These are phyloP conservation scores for Polychaeton citri DNA, from an alignment of 2,329 filamentous ascomycete species.

Conservation along the genomic window DNA sequence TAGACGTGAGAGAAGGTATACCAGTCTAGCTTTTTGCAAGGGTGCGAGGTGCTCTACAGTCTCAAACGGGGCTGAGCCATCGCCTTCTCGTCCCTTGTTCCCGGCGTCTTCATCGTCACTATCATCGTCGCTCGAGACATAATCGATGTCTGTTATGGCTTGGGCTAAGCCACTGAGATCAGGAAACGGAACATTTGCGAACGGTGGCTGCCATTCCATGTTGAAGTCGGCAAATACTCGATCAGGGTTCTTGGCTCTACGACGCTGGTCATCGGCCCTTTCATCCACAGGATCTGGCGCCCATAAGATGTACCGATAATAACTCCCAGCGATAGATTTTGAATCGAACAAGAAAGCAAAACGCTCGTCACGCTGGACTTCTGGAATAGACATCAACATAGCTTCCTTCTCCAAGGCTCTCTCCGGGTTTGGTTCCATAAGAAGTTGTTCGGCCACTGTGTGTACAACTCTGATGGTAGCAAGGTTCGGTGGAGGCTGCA, in stretches of 20 bases:
- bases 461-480: slow-evolving; percentile 74
- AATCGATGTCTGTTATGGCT: slow-evolving; percentile 71
- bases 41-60: slow-evolving; percentile 58
- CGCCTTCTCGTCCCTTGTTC: slow-evolving; percentile 24
- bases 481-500: slow-evolving; percentile 64
- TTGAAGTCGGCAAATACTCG: slow-evolving; percentile 57
- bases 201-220: slow-evolving; percentile 64
- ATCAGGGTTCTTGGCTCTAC: slow-evolving; percentile 23
- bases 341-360: slow-evolving; percentile 94
- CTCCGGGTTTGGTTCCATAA: slow-evolving; percentile 41
- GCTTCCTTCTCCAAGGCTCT: slow-evolving; percentile 76
- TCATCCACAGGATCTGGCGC: slow-evolving; percentile 33
- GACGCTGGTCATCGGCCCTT: slow-evolving; percentile 20
- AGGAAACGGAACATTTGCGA: slow-evolving; percentile 54
- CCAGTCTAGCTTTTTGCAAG: slow-evolving; percentile 68
- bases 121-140: slow-evolving; percentile 78
- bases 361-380: slow-evolving; percentile 74
- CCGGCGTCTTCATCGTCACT: slow-evolving; percentile 44
- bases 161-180: slow-evolving; percentile 54
- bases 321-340: slow-evolving; percentile 63
- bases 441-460: slow-evolving; percentile 66
- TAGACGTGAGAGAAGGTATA: slow-evolving; percentile 69
- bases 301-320: slow-evolving; percentile 89
- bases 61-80: slow-evolving; percentile 14
- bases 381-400: slow-evolving; percentile 71